Base-by-base conservation (phyloP, 805 yeast species). In the Yamadazyma insecticola region DNA sequence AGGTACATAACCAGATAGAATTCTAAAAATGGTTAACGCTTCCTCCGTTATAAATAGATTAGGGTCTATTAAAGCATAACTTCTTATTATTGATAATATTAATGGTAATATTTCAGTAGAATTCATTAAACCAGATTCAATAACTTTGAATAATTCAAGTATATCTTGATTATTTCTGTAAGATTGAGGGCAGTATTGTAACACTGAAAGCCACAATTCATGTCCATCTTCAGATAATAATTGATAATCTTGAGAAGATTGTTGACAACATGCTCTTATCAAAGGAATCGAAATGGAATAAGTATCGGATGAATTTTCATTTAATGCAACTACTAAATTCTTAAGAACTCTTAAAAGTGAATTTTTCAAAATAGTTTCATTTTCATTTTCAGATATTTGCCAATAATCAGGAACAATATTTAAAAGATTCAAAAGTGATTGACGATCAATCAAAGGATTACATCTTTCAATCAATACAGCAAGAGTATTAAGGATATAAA, bases 191-290 rank as follows among this genome's bases (percentile, higher is more conserved):
- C 72, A 72, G 39, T 78, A 76, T 40, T 76, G 83, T 30, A 87
- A 51, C 2, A 83, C 52, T 1, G 80, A 66, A n/a, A 72, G 63
- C 95, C 96, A 87, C 24, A 89, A 62, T 35, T 86, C 95, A 48
- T 74, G 77, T 0, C 94, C 96, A 57, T 89, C 97, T 50, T 89
- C 97, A 13, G 81, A 70, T 7, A 89, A 53, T 32, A 84, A 61
- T 1, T 87, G 72, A 13, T 63, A 61, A 22, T 43, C 35, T 17
- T 53, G 61, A 1, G 60, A 48, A 11, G 44, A 32, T 13, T 48
- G 61, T 1, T 78, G 70, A 41, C 84, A 77, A 46, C 92, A 80
- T 28, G 81, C 72, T 9, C 62, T 58, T 16, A 88, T 67, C 36
- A 86, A 58, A 1, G 95, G 92, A 9, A 85, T 45, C 1, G 81